These are phyloP conservation scores for Wickerhamiella lipophila DNA, from an alignment of 805 yeast species.

Conservation along the genomic window DNA sequence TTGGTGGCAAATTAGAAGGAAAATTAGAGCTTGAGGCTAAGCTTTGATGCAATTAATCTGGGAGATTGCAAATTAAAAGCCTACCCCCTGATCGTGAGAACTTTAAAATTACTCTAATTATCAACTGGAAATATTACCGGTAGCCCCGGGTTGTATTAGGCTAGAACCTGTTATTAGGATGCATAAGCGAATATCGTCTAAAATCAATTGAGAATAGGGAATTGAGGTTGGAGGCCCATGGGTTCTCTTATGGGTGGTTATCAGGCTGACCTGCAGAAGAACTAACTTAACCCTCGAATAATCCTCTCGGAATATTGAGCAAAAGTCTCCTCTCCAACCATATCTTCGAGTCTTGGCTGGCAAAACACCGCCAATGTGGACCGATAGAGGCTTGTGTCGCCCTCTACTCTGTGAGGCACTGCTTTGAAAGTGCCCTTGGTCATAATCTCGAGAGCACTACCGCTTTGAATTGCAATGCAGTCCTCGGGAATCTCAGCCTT, in stretches of 20 bases:
- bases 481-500: slow-evolving; percentile 44
- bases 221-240: too few species aligned
- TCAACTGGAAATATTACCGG: too few species aligned
- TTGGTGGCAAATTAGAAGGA: not conserved
- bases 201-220: too few species aligned
- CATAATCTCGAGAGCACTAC: slow-evolving; percentile 42
- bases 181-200: too few species aligned
- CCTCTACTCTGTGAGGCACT: slow-evolving; percentile 42
- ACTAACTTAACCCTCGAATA: slow-evolving; percentile 18
- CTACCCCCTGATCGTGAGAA: too few species aligned
- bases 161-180: too few species aligned
- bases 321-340: slow-evolving; percentile 36
- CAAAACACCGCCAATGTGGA: slow-evolving; percentile 51
- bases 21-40: not conserved
- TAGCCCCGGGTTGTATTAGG: too few species aligned
- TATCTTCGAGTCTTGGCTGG: slow-evolving; percentile 44
- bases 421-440: slow-evolving; percentile 40
- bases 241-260: too few species aligned
- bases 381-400: slow-evolving; percentile 30
- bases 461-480: slow-evolving; percentile 50
- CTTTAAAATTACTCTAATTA: too few species aligned
- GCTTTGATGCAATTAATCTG: too few species aligned
- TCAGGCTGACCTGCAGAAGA: too few species aligned
- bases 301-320: slow-evolving; percentile 38
- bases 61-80: not conserved